Base-by-base conservation (phyloP, 176 grass and related monocot species). In the Calamus simplicifolius region DNA sequence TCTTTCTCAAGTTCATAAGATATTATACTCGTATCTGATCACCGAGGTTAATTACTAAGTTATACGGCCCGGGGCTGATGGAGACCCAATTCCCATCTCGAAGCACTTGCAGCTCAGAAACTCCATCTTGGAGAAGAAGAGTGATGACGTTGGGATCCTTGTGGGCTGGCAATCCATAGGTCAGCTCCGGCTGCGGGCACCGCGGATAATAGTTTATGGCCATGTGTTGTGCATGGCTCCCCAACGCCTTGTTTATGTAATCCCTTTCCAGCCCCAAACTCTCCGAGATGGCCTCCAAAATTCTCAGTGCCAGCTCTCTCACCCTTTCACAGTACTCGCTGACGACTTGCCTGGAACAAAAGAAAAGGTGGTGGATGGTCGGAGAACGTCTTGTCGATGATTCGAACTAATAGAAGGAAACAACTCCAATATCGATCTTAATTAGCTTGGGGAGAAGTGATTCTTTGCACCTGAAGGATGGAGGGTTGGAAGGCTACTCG, bases 111-210 rank as follows among this genome's bases (percentile, higher is more conserved):
- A 96, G 76, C 4, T 83, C 92, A n/a, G 83, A 79, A 0, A 96
- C 86, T 31, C 75, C 84, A 64, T 96, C 92, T 81, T 90, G 92
- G 13, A 96, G 80, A 28, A 96, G 79, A 48, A 96, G 63, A 43
- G 86, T 90, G 25, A 96, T 68, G 75, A 83, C 83, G 67, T 96
- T 96, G 16, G 87, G 86, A 64, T 96, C 92, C 70, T 87, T 96
- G 80, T 96, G 92, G 0, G 74, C 83, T 3, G 83, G 92, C 12
- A 96, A 72, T 0, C 92, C 92, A 56, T 82, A 90, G 16, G 92
- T 96, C 14, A 90, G 92, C 69, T 96, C 92, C 18, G 92, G 92
- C 63, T 87, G 83, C 59, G 83, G 92, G 71, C 92, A 96, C 19
- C 72, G 87, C 16, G 92, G 92, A 58, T 96, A 96, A 65, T 87